Percentiles rank a stretch among this genome's conserved stretches.
phyloP scores from a whole-genome alignment of 2,329 filamentous ascomycete genomes.

The Seiridium cupressi region DNA sequence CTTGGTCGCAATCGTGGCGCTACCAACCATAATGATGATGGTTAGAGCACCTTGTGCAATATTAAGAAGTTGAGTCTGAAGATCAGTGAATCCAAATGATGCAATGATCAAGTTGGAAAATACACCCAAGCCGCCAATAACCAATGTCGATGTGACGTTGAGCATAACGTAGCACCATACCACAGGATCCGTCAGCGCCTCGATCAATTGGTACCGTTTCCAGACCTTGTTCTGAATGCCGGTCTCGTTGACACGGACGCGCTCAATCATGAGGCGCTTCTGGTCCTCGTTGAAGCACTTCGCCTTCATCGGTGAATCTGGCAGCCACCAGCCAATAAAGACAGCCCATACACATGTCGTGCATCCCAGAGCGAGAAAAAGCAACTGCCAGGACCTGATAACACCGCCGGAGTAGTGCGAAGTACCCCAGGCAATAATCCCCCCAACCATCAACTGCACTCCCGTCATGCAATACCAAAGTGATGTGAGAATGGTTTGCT shows the following conservation, averaged over 20 bases:
- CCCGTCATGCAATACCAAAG: slow-evolving; percentile 33
- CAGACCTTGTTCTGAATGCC: slow-evolving; percentile 33
- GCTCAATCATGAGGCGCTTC: slow-evolving; percentile 33
- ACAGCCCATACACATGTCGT: slow-evolving; percentile 31
- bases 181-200: slow-evolving; percentile 32
- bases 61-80: slow-evolving; percentile 36
- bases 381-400: slow-evolving; percentile 37
- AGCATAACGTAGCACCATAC: slow-evolving; percentile 26
- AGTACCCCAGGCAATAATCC: slow-evolving; percentile 35
- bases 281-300: slow-evolving; percentile 44
- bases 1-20: slow-evolving; percentile 30
- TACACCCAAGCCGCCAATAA: slow-evolving; percentile 33
- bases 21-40: slow-evolving; percentile 31
- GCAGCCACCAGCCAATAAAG: slow-evolving; percentile 39
- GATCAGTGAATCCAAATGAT: slow-evolving; percentile 34
- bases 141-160: slow-evolving; percentile 23
- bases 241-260: slow-evolving; percentile 35
- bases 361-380: slow-evolving; percentile 40
- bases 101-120: slow-evolving; percentile 38
- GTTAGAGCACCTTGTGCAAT: slow-evolving; percentile 40
- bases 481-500: slow-evolving; percentile 27
- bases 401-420: slow-evolving; percentile 26
- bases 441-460: slow-evolving; percentile 35
- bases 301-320: slow-evolving; percentile 50
- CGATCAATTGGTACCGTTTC: slow-evolving; percentile 35